These are phyloP conservation scores for Aspergillus candidus DNA, from an alignment of 2,329 filamentous ascomycete species.

Conservation along the genomic window DNA sequence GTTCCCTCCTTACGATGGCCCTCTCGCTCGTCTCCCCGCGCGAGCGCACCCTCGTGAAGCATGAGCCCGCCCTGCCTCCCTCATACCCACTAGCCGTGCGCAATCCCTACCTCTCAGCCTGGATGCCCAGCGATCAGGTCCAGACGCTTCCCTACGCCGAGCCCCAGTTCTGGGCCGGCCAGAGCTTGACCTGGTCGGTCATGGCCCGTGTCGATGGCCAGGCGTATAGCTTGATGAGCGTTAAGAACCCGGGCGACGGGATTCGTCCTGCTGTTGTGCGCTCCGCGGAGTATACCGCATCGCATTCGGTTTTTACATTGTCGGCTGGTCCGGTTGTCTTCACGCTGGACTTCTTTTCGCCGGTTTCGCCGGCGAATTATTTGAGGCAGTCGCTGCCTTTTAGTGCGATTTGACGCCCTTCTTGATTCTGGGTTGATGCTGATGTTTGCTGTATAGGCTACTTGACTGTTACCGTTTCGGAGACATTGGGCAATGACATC, in stretches of 20 bases:
- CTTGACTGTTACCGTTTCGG: constrained; percentile 33
- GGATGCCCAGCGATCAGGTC: constrained; percentile 39
- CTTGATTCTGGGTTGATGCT: neutral
- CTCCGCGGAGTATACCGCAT: constrained; percentile 37
- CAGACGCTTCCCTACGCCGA: constrained; percentile 32
- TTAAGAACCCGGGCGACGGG: constrained; percentile 20
- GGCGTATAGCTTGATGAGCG: constrained; percentile 39
- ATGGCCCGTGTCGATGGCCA: constrained; percentile 38
- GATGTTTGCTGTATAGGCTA: constrained; percentile 27
- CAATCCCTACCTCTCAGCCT: constrained; percentile 40
- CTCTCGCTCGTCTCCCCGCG: constrained; percentile 11
- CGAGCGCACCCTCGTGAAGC: constrained; percentile 7
- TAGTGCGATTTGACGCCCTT: constrained; percentile 16
- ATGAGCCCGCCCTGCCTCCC: constrained; percentile 31
- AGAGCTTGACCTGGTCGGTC: constrained; percentile 38
- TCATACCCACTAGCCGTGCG: constrained; percentile 42
- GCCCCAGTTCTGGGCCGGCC: constrained; percentile 41
- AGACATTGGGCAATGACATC: constrained; percentile 21
- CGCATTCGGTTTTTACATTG: constrained; percentile 37
- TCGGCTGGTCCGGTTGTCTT: constrained; percentile 31
- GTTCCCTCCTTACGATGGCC: constrained; percentile 17
- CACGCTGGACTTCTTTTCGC: constrained; percentile 42
- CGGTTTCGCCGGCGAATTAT: constrained; percentile 39
- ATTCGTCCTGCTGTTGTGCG: constrained; percentile 30
- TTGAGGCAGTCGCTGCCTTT: constrained; percentile 42